Conservation (phyloP, 257 asterid species). For the Solanum megistacrolobum region DNA sequence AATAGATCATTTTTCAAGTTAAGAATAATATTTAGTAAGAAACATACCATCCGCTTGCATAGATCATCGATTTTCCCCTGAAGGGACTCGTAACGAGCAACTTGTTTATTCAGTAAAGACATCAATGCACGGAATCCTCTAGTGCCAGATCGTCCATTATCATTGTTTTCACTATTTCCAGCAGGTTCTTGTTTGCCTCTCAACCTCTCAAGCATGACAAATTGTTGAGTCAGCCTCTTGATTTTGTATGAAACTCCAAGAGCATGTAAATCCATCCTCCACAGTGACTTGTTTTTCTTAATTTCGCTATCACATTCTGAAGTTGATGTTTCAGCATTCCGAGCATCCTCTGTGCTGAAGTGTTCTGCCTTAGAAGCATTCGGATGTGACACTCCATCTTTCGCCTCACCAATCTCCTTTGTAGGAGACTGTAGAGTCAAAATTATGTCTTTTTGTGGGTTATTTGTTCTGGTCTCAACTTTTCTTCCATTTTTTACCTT, state of each 20-base stretch:
- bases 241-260: slow-evolving; percentile 88
- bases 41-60: slow-evolving; percentile 71
- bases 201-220: slow-evolving; percentile 72
- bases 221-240: slow-evolving; percentile 88
- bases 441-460: slow-evolving; percentile 50
- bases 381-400: slow-evolving; percentile 6
- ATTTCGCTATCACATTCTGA: slow-evolving; percentile 17
- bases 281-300: slow-evolving; percentile 21
- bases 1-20: neutral
- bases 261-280: slow-evolving; percentile 85
- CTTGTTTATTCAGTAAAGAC: slow-evolving; percentile 62
- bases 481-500: slow-evolving; percentile 12
- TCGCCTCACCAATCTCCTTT: slow-evolving; percentile 25
- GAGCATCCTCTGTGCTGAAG: slow-evolving; percentile 15
- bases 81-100: slow-evolving; percentile 71
- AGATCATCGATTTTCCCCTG: slow-evolving; percentile 72
- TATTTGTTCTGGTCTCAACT: slow-evolving; percentile 12
- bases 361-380: slow-evolving; percentile 26
- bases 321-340: slow-evolving; percentile 25
- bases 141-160: slow-evolving; percentile 6
- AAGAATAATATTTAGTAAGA: neutral
- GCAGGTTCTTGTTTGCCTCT: slow-evolving; percentile 53
- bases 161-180: slow-evolving; percentile 23
- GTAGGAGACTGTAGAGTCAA: slow-evolving; percentile 40
- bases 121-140: slow-evolving; percentile 36